A percentile compares a stretch with the other conserved stretches of the same genome.
phyloP scores from a whole-genome alignment of 148 eudicot species.

The Heliosperma pusillum region DNA sequence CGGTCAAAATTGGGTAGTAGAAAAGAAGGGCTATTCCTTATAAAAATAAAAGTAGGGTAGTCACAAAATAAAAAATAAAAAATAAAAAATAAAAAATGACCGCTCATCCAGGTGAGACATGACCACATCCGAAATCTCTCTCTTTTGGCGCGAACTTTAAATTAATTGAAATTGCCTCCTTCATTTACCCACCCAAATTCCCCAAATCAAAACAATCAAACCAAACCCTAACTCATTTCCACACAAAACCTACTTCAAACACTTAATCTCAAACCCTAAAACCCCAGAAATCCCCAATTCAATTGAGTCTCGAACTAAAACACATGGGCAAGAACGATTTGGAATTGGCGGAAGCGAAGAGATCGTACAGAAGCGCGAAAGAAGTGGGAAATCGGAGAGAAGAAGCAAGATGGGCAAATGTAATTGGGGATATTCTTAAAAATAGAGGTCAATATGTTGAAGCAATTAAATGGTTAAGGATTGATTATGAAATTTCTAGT shows the following conservation, averaged over 20 bases:
- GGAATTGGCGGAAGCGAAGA: slow-evolving; percentile 51
- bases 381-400: slow-evolving; percentile 66
- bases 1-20: no score
- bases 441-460: slow-evolving; percentile 76
- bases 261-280: slow-evolving; percentile 9
- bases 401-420: slow-evolving; percentile 97
- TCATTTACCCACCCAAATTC: background rate
- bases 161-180: background rate
- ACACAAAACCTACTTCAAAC: background rate
- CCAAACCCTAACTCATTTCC: no score
- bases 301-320: background rate
- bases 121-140: background rate
- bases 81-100: no score
- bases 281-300: background rate
- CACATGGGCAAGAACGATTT: slow-evolving; percentile 46
- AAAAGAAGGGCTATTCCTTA: no score
- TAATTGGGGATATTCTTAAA: slow-evolving; percentile 73
- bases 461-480: slow-evolving; percentile 71
- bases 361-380: slow-evolving; percentile 49
- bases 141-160: slow-evolving; percentile 20
- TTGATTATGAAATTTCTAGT: slow-evolving; percentile 62
- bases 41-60: no score
- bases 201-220: background rate
- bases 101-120: no score
- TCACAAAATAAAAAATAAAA: no score